A percentile compares a stretch with the other conserved stretches of the same genome.
phyloP scores from a whole-genome alignment of 768 basidiomycete genomes.

The Mycena polygramma region DNA sequence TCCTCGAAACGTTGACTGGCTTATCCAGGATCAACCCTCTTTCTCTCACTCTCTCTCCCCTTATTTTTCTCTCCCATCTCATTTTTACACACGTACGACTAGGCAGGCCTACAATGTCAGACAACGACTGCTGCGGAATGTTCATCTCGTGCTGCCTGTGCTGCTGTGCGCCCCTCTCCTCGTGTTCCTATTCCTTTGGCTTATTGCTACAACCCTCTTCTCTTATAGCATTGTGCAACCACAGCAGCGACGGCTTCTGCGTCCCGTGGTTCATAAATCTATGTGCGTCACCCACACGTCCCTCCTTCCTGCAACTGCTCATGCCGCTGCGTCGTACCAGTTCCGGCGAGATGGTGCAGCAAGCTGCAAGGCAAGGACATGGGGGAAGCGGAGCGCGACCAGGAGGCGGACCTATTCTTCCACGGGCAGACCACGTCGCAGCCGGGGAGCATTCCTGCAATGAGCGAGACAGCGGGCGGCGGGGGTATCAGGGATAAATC shows the following conservation, averaged over 20 bases:
- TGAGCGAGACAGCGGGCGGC: background rate
- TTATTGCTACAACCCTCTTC: too few species aligned
- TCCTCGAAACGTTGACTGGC: too few species aligned
- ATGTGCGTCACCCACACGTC: background rate
- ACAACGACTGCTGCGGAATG: slow-evolving; percentile 20
- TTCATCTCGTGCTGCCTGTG: slow-evolving; percentile 21
- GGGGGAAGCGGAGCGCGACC: slow-evolving; percentile 1
- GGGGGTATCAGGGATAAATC: slow-evolving; percentile 24
- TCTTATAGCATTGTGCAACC: slow-evolving; percentile 10
- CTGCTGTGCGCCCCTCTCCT: slow-evolving; percentile 18
- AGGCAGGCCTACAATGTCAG: slow-evolving; percentile 22
- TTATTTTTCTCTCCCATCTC: too few species aligned
- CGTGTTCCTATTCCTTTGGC: too few species aligned
- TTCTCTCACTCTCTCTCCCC: background rate
- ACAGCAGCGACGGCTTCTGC: slow-evolving; percentile 2
- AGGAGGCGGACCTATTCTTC: slow-evolving; percentile 13
- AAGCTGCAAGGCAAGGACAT: slow-evolving; percentile 1
- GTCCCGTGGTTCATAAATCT: background rate
- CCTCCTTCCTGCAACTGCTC: too few species aligned
- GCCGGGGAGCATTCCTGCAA: background rate
- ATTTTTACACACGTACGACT: background rate
- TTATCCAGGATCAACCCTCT: too few species aligned
- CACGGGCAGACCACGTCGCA: slow-evolving; percentile 6
- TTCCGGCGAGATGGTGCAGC: slow-evolving; percentile 16
- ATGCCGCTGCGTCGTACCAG: background rate